Conservation (phyloP, 495 filamentous ascomycete genomes). For the Neurospora sp. region DNA sequence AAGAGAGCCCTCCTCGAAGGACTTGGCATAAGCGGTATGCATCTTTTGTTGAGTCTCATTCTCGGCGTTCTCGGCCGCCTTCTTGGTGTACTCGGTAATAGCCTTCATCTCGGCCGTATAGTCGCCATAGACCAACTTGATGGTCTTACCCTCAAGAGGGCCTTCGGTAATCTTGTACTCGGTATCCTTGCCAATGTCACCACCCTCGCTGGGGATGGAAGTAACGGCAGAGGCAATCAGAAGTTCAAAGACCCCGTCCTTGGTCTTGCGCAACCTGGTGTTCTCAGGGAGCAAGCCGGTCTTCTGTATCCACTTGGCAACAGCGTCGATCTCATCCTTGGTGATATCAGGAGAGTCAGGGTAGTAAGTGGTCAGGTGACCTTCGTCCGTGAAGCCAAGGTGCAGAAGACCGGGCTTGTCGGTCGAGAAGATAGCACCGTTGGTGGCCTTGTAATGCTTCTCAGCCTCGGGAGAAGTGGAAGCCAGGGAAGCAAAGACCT, state of each 20-base stretch:
- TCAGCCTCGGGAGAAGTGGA: slow-evolving; percentile 49
- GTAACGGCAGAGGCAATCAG: slow-evolving; percentile 65
- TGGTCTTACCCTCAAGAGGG: slow-evolving; percentile 52
- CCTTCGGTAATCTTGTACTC: slow-evolving; percentile 57
- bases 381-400: slow-evolving; percentile 71
- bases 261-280: slow-evolving; percentile 70
- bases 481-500: slow-evolving; percentile 62
- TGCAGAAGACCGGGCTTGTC: slow-evolving; percentile 62
- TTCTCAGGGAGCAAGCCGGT: slow-evolving; percentile 72
- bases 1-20: slow-evolving; percentile 77
- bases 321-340: slow-evolving; percentile 66
- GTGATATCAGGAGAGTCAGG: slow-evolving; percentile 79
- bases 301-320: slow-evolving; percentile 64
- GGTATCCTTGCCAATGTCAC: slow-evolving; percentile 59
- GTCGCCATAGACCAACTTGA: slow-evolving; percentile 75
- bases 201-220: slow-evolving; percentile 41
- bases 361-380: slow-evolving; percentile 89
- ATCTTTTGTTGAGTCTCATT: slow-evolving; percentile 83
- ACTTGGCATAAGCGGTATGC: slow-evolving; percentile 72
- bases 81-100: slow-evolving; percentile 58
- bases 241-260: slow-evolving; percentile 63
- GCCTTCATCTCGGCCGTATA: slow-evolving; percentile 70
- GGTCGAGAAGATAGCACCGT: slow-evolving; percentile 66
- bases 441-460: slow-evolving; percentile 55
- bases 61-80: slow-evolving; percentile 64